Evolutionary conservation across 1,139 yeast genomes (phyloP).

Genomic region (Candida smagusa): DNA sequence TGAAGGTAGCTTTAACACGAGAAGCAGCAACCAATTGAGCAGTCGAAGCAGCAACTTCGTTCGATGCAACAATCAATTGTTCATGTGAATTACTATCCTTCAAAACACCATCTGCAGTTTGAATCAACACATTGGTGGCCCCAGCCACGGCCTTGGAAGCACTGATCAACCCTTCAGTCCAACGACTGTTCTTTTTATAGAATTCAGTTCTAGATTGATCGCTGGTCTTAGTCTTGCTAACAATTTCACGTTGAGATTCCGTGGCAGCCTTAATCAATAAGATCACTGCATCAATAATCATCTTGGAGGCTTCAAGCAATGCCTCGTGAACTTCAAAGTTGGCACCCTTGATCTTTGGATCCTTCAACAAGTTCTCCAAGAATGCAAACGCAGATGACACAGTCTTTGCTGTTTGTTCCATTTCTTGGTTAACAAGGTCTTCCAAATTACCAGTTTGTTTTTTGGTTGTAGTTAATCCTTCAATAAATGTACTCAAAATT

Average conservation of each 20-base stretch:
- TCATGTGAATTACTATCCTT: conserved; percentile 66
- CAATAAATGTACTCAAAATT: conserved; percentile 52
- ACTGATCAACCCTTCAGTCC: conserved; percentile 93
- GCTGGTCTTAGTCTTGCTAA: conserved; percentile 71
- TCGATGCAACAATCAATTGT: conserved; percentile 84
- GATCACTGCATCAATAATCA: conserved; percentile 77
- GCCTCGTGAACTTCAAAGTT: conserved; percentile 76
- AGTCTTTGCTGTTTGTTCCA: conserved; percentile 68
- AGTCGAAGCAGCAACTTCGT: conserved; percentile 90
- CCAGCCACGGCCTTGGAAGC: conserved; percentile 90
- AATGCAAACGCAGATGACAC: conserved; percentile 66
- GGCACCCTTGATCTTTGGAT: conserved; percentile 51
- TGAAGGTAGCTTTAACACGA: conserved; percentile 76
- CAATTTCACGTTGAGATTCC: conserved; percentile 81
- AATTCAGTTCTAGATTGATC: conserved; percentile 67
- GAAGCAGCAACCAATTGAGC: conserved; percentile 93
- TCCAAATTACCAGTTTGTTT: conserved; percentile 55
- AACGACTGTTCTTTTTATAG: conserved; percentile 82
- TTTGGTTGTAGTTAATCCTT: conserved; percentile 44
- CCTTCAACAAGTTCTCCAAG: conserved; percentile 51
- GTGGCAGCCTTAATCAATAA: conserved; percentile 73
- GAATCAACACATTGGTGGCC: conserved; percentile 74
- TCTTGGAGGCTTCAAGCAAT: conserved; percentile 73
- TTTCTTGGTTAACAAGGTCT: conserved; percentile 67
- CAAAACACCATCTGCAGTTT: conserved; percentile 83